These are phyloP conservation scores for Cylindrotheca closterium DNA, from an alignment of 108 stramenopile genomes.

Conservation along the genomic window DNA sequence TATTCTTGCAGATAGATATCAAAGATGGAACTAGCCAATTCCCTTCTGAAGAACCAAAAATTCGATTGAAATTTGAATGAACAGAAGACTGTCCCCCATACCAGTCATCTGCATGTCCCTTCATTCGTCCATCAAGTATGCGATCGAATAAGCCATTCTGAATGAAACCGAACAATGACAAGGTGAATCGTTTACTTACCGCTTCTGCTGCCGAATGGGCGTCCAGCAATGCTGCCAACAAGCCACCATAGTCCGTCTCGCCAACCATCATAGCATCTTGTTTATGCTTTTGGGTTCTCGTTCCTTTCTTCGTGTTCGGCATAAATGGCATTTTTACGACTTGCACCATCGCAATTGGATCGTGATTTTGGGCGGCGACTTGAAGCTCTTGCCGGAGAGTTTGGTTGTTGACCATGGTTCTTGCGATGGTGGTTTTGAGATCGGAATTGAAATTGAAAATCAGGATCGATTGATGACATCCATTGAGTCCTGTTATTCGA, in stretches of 20 bases:
- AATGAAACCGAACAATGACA: too few species aligned
- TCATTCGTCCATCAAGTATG: too few species aligned
- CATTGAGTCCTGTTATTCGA: too few species aligned
- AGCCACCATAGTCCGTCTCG: constrained; percentile 58
- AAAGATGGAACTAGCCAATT: constrained; percentile 86
- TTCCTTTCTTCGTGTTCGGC: not conserved
- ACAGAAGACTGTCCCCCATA: constrained; percentile 66
- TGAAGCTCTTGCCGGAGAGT: constrained; percentile 9
- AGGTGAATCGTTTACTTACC: too few species aligned
- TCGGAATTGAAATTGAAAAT: too few species aligned
- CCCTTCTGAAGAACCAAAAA: constrained; percentile 66
- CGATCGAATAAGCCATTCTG: too few species aligned
- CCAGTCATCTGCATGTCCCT: constrained; percentile 48
- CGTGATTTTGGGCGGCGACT: constrained; percentile 20
- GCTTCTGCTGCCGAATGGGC: constrained; percentile 54
- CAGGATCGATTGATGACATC: too few species aligned
- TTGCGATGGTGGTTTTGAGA: too few species aligned
- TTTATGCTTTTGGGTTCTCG: constrained; percentile 10
- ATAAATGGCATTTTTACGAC: constrained; percentile 12
- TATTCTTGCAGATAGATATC: constrained; percentile 68
- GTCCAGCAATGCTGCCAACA: constrained; percentile 59
- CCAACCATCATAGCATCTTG: constrained; percentile 47
- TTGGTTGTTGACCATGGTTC: constrained; percentile 21
- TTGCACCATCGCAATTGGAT: constrained; percentile 22
- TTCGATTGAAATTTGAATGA: constrained; percentile 67